Base-by-base conservation (phyloP, 202 grass and related monocot genomes). In the Zoysia matrella region DNA sequence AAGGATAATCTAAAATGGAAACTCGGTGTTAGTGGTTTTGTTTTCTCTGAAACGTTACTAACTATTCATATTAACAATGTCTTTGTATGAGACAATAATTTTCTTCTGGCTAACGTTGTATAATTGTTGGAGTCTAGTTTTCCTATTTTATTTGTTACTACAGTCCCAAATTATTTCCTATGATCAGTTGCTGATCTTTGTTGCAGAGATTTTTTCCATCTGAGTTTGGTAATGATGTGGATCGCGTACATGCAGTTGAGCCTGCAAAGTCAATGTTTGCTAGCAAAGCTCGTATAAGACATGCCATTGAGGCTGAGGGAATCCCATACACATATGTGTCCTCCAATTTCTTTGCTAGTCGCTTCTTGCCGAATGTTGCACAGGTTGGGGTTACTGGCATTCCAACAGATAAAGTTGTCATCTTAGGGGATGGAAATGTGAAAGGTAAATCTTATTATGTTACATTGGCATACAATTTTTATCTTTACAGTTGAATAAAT, bases 161-260 rank as follows among this genome's bases (percentile, higher is more conserved):
- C 10, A n/a, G 45, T 74, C 3, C n/a, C 41, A 8, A 58, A n/a
- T 54, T 54, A 56, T 58, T 42, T 54, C 12, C 12, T 65, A 4
- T 72, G 12, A 4, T 46, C 14, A 53, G 41, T 68, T 82, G 73
- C 15, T 65, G 4, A 15, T 36, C 6, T 52, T 7, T 4, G 43
- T 65, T 75, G 46, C 85, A 94, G 92, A 94, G 89, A 65, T 94
- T 94, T 73, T 47, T 94, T 6, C 92, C 92, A 4, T 94, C 92
- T 1, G 92, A 94, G 69, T 94, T 78, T 70, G 92, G 92, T 52
- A 91, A 87, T 62, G 92, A 94, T 63, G 86, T 89, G 46, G 86
- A 94, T 47, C 84, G 52, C 41, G 57, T 67, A 12, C 80, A 89
- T 69, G 75, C 87, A 0, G 86, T 87, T 41, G 89, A 91, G 68